Evolutionary conservation across 768 basidiomycete species (phyloP), one percentile per base, ranked within the genome.

Genomic region (Mycena belliarum): DNA sequence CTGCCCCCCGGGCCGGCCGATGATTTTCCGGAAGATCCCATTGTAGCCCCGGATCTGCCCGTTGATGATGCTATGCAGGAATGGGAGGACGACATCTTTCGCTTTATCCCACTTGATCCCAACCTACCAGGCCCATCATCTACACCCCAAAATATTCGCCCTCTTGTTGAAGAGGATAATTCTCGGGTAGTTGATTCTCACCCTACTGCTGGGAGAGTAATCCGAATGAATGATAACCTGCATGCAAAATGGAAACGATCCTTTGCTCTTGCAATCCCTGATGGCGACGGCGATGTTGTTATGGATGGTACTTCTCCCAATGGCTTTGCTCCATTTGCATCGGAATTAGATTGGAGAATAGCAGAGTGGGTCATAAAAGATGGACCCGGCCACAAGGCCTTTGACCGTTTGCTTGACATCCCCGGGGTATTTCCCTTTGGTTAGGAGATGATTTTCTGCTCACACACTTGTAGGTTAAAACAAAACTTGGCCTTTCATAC

Each of bases 341-440:
- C 66, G 4, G 60, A 68, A 10, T 24, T 70, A 24, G 69, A 73
- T 43, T 73, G 69, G 68, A 23, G 45, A 26, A 55, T 72, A 15
- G 69, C 68, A 0, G 54, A 64, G 12, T 73, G 72, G 72, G 69
- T 66, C 3, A 46, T 70, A 0, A 66, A 68, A 20, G 66, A 71
- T 21, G 61, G 63, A 2, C 52, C 61, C 6, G 65, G 71, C 0
- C 64, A 71, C 24, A 71, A 65, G n/a, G 58, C 69, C 0, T 63
- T 72, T 45, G 63, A 73, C 44, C 32, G 65, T 0, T 48, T 72
- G 9, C 52, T 70, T 1, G 28, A 52, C 0, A 67, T 71, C 47
- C 71, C 70, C n/a, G 70, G 65, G 15, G 70, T 72, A 51, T 1
- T 64, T 52, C 25, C 32, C 7, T 7, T 11, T 6, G 46, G 9